Evolutionary conservation across 1,284 basidiomycete species (phyloP).

Genomic region (Rhodotorula sp.): DNA sequence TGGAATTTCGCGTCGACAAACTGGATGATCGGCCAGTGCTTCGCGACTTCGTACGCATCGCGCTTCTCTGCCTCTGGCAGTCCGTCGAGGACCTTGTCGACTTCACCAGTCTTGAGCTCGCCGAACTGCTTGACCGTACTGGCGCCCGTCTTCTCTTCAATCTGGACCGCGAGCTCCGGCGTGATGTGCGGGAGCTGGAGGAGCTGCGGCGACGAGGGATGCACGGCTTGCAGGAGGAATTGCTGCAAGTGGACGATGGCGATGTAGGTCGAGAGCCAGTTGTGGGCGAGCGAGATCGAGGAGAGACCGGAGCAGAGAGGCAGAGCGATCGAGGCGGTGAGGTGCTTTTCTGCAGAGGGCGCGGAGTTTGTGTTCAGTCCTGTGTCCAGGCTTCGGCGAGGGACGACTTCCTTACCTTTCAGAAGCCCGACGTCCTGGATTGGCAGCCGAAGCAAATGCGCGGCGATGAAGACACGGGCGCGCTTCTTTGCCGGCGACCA

Average conservation of each 20-base stretch:
- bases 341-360: slow-evolving; percentile 40
- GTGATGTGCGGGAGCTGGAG: slow-evolving; percentile 75
- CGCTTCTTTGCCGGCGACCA: slow-evolving; percentile 48
- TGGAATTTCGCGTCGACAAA: slow-evolving; percentile 83
- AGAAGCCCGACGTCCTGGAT: slow-evolving; percentile 60
- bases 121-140: slow-evolving; percentile 43
- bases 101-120: slow-evolving; percentile 28
- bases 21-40: slow-evolving; percentile 75
- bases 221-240: slow-evolving; percentile 78
- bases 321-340: slow-evolving; percentile 43
- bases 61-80: slow-evolving; percentile 52
- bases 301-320: slow-evolving; percentile 69
- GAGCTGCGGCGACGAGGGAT: slow-evolving; percentile 57
- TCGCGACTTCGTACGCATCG: slow-evolving; percentile 67
- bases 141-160: slow-evolving; percentile 53
- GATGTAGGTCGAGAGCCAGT: slow-evolving; percentile 83
- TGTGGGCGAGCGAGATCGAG: slow-evolving; percentile 79
- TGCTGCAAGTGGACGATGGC: slow-evolving; percentile 78
- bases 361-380: no score
- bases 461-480: slow-evolving; percentile 75
- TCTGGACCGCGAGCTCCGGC: slow-evolving; percentile 34
- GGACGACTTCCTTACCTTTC: slow-evolving; percentile 56
- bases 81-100: slow-evolving; percentile 57
- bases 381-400: background rate
- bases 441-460: slow-evolving; percentile 76